Percentiles rank a stretch among this genome's conserved stretches.
phyloP scores from a whole-genome alignment of 768 basidiomycete genomes.

The Tulasnella sp. region DNA sequence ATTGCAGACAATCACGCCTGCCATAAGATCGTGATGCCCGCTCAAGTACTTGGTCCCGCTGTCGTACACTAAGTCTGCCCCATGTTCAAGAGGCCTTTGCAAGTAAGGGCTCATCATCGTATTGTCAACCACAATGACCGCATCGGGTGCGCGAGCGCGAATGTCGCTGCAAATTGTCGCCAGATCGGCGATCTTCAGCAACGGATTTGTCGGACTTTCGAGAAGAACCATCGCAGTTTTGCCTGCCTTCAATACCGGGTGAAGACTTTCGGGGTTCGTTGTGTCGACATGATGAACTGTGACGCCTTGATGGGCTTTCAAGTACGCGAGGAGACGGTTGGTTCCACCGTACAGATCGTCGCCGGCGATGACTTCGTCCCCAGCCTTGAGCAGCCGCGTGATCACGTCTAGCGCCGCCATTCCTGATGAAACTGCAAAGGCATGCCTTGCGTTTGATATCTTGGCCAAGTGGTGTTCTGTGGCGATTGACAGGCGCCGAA shows the following conservation, averaged over 20 bases:
- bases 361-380: constrained; percentile 93
- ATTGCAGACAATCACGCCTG: constrained; percentile 91
- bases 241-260: constrained; percentile 64
- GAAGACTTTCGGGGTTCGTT: constrained; percentile 67
- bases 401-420: constrained; percentile 99
- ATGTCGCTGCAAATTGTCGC: constrained; percentile 80
- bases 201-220: constrained; percentile 96
- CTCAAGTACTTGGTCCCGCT: constrained; percentile 97
- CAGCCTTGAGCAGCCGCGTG: constrained; percentile 89
- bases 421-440: constrained; percentile 91
- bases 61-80: constrained; percentile 97
- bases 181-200: constrained; percentile 93
- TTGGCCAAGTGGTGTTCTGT: constrained; percentile 96
- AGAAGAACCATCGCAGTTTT: constrained; percentile 95
- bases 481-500: not conserved
- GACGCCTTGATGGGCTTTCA: constrained; percentile 84
- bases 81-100: constrained; percentile 91
- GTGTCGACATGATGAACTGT: constrained; percentile 93
- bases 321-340: constrained; percentile 89
- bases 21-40: constrained; percentile 99
- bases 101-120: constrained; percentile 99
- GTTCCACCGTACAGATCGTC: constrained; percentile 99
- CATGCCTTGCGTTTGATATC: constrained; percentile 89
- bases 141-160: constrained; percentile 78
- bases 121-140: constrained; percentile 89